These are phyloP conservation scores for Cadophora gregata DNA, from an alignment of 2,329 filamentous ascomycete species.

Conservation along the genomic window DNA sequence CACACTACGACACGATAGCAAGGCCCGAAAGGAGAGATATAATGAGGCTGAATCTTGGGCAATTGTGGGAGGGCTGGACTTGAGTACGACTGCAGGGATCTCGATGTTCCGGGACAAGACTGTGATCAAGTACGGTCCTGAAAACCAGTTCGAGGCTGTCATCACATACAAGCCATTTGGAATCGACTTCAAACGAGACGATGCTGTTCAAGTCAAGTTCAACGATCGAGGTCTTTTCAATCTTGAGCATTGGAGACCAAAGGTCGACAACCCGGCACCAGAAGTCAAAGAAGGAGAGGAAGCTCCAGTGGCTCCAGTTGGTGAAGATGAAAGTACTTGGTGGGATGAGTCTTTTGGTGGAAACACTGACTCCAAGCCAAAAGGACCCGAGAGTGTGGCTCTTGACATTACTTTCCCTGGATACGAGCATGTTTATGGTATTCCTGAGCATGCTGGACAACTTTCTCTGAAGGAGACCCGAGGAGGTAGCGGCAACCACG, in stretches of 20 bases:
- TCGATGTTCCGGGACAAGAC: conserved; percentile 66
- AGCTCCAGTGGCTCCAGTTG: conserved; percentile 45
- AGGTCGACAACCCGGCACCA: conserved; percentile 64
- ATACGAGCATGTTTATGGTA: conserved; percentile 92
- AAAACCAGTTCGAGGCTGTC: conserved; percentile 78
- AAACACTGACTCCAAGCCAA: conserved; percentile 94
- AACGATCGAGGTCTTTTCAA: conserved; percentile 92
- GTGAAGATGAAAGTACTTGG: conserved; percentile 87
- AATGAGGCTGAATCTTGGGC: conserved; percentile 89
- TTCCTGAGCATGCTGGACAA: conserved; percentile 89
- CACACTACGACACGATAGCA: conserved; percentile 82
- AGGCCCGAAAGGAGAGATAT: conserved; percentile 88
- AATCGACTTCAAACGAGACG: conserved; percentile 86
- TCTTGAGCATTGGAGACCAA: conserved; percentile 92
- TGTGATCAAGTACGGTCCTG: conserved; percentile 81
- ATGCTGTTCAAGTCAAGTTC: conserved; percentile 80
- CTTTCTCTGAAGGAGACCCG: conserved; percentile 89
- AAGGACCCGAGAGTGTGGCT: conserved; percentile 88
- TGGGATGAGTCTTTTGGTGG: conserved; percentile 98
- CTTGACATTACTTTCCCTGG: conserved; percentile 92
- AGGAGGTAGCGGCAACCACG: conserved; percentile 83
- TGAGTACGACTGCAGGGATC: conserved; percentile 74
- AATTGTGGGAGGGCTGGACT: conserved; percentile 78
- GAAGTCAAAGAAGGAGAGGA: conserved; percentile 49
- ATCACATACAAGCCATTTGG: conserved; percentile 84